phyloP scores from a whole-genome alignment of 2,329 filamentous ascomycete species.

The Epichloe coenophiala region DNA sequence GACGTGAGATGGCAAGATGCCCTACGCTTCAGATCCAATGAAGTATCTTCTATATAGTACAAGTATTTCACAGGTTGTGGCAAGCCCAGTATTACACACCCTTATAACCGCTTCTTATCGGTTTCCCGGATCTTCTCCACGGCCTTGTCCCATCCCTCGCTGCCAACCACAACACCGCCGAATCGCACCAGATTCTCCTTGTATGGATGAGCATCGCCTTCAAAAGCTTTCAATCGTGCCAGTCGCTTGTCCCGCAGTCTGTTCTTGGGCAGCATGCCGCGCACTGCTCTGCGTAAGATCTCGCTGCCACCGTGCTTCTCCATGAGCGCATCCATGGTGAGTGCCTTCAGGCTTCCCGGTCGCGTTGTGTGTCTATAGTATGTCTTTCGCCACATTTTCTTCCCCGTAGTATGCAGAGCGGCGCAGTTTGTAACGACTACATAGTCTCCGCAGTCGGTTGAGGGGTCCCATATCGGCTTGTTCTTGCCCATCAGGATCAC shows the following conservation, averaged over 20 bases:
- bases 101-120: slow-evolving; percentile 37
- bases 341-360: slow-evolving; percentile 71
- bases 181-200: slow-evolving; percentile 74
- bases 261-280: slow-evolving; percentile 98
- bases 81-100: not conserved
- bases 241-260: slow-evolving; percentile 75
- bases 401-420: slow-evolving; percentile 75
- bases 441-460: slow-evolving; percentile 97
- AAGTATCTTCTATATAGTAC: not conserved
- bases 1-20: not conserved
- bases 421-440: slow-evolving; percentile 87
- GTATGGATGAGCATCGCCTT: slow-evolving; percentile 85
- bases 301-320: slow-evolving; percentile 88
- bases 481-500: slow-evolving; percentile 92
- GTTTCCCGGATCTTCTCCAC: slow-evolving; percentile 36
- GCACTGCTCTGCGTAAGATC: slow-evolving; percentile 80
- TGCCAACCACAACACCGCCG: slow-evolving; percentile 42
- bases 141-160: slow-evolving; percentile 38
- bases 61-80: not conserved
- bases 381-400: slow-evolving; percentile 84
- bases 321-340: slow-evolving; percentile 93
- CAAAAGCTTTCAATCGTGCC: slow-evolving; percentile 86
- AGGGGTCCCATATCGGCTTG: slow-evolving; percentile 95
- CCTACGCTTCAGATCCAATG: not conserved
- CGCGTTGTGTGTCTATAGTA: slow-evolving; percentile 93